Conservation (phyloP, 1,139 yeast genomes). For the Candida sp. region DNA sequence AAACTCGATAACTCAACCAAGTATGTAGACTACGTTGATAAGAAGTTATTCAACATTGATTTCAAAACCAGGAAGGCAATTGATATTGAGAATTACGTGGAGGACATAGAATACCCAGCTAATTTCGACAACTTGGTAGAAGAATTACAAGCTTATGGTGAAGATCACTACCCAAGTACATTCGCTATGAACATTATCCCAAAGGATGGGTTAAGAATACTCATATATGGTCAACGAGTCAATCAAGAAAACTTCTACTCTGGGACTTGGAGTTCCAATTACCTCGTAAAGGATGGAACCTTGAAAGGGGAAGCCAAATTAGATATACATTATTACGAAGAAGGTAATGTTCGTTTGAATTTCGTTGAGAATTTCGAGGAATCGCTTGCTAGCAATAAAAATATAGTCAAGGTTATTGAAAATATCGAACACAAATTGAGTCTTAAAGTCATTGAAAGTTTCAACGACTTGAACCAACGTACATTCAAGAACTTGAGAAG, state of each 20-base stretch:
- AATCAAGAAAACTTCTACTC: constrained; percentile 83
- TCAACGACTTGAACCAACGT: constrained; percentile 71
- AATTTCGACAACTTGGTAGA: constrained; percentile 26
- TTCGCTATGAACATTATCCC: constrained; percentile 47
- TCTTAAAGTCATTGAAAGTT: constrained; percentile 55
- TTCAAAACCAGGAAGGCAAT: constrained; percentile 42
- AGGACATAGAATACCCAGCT: constrained; percentile 22
- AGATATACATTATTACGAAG: constrained; percentile 92
- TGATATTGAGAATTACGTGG: constrained; percentile 45
- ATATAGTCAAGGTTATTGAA: constrained; percentile 50
- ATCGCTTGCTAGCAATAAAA: neutral
- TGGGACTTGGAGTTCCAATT: constrained; percentile 83
- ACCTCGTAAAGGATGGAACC: constrained; percentile 37
- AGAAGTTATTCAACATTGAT: constrained; percentile 61
- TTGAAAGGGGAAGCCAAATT: constrained; percentile 56
- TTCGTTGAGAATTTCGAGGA: constrained; percentile 42
- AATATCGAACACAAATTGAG: constrained; percentile 62
- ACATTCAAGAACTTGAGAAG: constrained; percentile 85
- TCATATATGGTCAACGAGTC: constrained; percentile 69
- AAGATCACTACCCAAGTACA: constrained; percentile 51
- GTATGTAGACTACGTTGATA: constrained; percentile 36
- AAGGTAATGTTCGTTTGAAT: constrained; percentile 86
- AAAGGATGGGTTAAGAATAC: constrained; percentile 27
- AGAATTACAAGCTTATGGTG: constrained; percentile 37
- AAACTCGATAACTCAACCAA: constrained; percentile 31